These are phyloP conservation scores for Exophiala xenobiotica DNA, from an alignment of 2,329 filamentous ascomycete genomes.

Conservation along the genomic window DNA sequence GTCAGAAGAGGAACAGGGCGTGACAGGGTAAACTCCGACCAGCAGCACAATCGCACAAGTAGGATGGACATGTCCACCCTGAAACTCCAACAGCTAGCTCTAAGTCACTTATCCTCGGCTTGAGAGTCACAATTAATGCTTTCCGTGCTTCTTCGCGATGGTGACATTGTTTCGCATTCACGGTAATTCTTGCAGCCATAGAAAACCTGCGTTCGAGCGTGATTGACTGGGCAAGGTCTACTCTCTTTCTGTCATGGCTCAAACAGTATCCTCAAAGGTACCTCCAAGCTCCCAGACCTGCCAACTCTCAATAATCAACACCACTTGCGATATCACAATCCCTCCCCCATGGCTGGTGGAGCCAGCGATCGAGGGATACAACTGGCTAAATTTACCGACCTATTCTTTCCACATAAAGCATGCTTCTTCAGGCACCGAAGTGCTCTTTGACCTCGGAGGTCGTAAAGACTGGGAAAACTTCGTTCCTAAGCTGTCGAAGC, in stretches of 20 bases:
- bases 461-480: conserved; percentile 31
- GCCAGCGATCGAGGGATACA: neutral
- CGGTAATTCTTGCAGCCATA: too few relatives aligned
- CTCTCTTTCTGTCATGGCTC: neutral
- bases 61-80: too few relatives aligned
- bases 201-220: too few relatives aligned
- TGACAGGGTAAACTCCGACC: too few relatives aligned
- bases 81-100: too few relatives aligned
- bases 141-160: too few relatives aligned
- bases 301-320: conserved; percentile 1
- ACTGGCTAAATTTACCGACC: conserved; percentile 6
- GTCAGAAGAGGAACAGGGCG: too few relatives aligned
- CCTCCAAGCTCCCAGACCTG: neutral
- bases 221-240: too few relatives aligned
- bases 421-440: neutral
- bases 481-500: conserved; percentile 8
- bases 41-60: too few relatives aligned
- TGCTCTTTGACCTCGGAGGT: conserved; percentile 31
- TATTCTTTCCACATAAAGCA: conserved; percentile 30
- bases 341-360: neutral
- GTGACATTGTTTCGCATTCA: too few relatives aligned
- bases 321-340: neutral
- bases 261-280: neutral
- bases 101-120: too few relatives aligned
- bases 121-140: too few relatives aligned